These are phyloP conservation scores for Eimeria praecox DNA, from an alignment of 169 alveolate species.

Conservation along the genomic window DNA sequence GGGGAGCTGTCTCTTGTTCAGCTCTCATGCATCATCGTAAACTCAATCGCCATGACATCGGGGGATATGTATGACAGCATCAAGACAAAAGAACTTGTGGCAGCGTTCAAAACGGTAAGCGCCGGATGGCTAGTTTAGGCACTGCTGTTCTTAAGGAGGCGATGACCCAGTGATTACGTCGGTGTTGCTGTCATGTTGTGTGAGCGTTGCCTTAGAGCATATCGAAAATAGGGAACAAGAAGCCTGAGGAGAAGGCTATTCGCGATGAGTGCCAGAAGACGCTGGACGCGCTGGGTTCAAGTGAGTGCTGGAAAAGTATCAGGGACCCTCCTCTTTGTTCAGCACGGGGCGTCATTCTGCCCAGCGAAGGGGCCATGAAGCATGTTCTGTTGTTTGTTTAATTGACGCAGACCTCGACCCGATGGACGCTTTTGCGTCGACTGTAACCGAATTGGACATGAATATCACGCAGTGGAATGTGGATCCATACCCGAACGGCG, in stretches of 20 bases:
- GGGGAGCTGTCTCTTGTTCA: constrained; percentile 82
- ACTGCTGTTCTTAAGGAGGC: not conserved
- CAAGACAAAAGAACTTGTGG: constrained; percentile 73
- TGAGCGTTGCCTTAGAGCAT: constrained; percentile 53
- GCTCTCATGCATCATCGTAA: constrained; percentile 78
- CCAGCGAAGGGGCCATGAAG: not conserved
- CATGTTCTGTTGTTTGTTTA: not conserved
- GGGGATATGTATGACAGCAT: constrained; percentile 83
- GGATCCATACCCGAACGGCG: constrained; percentile 96
- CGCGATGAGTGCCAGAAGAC: constrained; percentile 79
- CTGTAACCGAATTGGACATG: constrained; percentile 84
- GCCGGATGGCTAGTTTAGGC: not conserved
- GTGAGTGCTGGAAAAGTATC: constrained; percentile 23
- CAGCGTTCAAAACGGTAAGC: constrained; percentile 80
- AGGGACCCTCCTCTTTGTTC: not conserved
- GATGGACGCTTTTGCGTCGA: constrained; percentile 82
- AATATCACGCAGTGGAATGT: constrained; percentile 93
- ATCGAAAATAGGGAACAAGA: constrained; percentile 65
- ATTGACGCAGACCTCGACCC: constrained; percentile 78
- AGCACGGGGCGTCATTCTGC: not conserved
- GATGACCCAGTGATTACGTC: not conserved
- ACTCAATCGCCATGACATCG: constrained; percentile 81
- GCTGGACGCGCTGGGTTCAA: constrained; percentile 69
- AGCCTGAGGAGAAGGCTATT: constrained; percentile 81
- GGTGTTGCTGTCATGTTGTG: not conserved